These are phyloP conservation scores for Babesia sp. DNA, from an alignment of 169 alveolate genomes.

Conservation along the genomic window DNA sequence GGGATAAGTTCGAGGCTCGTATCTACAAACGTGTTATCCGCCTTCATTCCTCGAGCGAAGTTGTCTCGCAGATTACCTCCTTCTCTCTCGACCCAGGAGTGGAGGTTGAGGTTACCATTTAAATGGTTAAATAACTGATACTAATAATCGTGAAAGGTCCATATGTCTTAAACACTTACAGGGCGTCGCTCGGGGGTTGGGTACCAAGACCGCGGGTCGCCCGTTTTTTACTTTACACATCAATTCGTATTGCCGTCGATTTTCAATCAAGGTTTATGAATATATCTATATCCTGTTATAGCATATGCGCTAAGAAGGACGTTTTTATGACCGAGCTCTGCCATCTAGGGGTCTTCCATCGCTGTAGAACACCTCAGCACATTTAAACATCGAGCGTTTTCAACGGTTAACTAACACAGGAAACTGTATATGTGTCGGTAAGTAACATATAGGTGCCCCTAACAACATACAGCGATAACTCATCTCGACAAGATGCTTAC, in stretches of 20 bases:
- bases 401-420: neutral
- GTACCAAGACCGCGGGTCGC: too few species aligned
- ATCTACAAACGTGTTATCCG: conserved; percentile 97
- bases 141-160: neutral
- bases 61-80: conserved; percentile 94
- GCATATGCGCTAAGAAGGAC: too few species aligned
- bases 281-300: too few species aligned
- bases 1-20: conserved; percentile 97
- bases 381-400: too few species aligned
- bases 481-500: conserved; percentile 65
- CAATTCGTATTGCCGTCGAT: too few species aligned
- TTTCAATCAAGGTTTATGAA: too few species aligned
- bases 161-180: too few species aligned
- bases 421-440: neutral
- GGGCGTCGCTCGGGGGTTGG: too few species aligned
- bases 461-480: neutral
- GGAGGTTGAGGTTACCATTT: conserved; percentile 94
- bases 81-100: conserved; percentile 96
- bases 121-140: conserved; percentile 7
- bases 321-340: too few species aligned
- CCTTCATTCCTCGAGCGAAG: conserved; percentile 94
- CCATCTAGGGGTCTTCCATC: too few species aligned
- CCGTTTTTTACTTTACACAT: too few species aligned
- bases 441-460: neutral
- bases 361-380: too few species aligned